phyloP scores from a whole-genome alignment of 2,329 filamentous ascomycete genomes.

The Alternaria tenuissima region DNA sequence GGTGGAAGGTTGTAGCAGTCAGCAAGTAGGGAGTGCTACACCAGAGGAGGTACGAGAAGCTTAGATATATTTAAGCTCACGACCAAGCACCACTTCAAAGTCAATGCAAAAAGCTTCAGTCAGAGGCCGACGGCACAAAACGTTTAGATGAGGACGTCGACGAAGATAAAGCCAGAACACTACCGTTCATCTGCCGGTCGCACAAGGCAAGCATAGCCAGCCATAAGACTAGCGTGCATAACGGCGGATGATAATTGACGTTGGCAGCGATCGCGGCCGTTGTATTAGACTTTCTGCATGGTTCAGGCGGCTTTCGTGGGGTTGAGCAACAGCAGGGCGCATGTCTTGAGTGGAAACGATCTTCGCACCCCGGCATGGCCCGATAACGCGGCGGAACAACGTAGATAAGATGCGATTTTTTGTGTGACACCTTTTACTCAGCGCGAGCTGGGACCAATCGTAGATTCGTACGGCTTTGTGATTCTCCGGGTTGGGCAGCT shows the following conservation, averaged over 20 bases:
- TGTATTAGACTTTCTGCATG: slow-evolving; percentile 18
- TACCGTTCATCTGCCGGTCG: slow-evolving; percentile 7
- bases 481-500: background rate
- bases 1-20: background rate
- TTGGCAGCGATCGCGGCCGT: slow-evolving; percentile 14
- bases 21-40: background rate
- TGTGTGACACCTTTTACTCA: slow-evolving; percentile 17
- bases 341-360: slow-evolving; percentile 23
- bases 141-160: slow-evolving; percentile 1
- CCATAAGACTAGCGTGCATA: slow-evolving; percentile 9
- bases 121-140: background rate
- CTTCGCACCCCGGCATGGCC: slow-evolving; percentile 4
- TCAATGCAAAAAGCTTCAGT: background rate
- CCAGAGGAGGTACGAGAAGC: background rate
- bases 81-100: background rate
- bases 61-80: background rate
- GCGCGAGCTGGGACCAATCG: background rate
- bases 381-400: slow-evolving; percentile 19
- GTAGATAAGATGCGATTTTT: slow-evolving; percentile 31
- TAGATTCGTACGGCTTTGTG: background rate
- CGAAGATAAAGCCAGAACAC: slow-evolving; percentile 22
- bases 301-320: slow-evolving; percentile 13
- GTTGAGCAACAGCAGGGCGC: slow-evolving; percentile 6
- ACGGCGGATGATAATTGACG: background rate
- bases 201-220: slow-evolving; percentile 13